Percentiles rank a stretch among this genome's conserved stretches.
Evolutionary conservation across 2,329 filamentous ascomycete species (phyloP).

Genomic region (Paracoccidioides brasiliensis): DNA sequence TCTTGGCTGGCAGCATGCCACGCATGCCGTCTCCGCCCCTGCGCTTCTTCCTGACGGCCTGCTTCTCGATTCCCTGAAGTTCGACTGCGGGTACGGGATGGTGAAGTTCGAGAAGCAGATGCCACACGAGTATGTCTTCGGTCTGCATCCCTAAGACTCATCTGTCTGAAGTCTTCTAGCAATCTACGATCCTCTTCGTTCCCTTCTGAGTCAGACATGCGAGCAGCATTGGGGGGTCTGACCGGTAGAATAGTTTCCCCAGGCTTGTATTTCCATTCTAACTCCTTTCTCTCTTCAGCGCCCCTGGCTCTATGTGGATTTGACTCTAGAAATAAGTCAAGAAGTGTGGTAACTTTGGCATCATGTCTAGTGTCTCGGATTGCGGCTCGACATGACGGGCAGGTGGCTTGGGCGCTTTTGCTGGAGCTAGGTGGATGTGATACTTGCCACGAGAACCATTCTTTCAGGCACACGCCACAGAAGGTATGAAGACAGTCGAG

Average conservation of each 20-base stretch:
- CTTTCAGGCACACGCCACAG: constrained; percentile 86
- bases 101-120: constrained; percentile 17
- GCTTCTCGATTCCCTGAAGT: constrained; percentile 28
- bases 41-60: constrained; percentile 28
- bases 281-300: constrained; percentile 60
- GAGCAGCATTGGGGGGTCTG: constrained; percentile 11
- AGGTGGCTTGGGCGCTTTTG: constrained; percentile 56
- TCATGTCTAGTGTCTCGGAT: constrained; percentile 84
- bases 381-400: constrained; percentile 76
- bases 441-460: constrained; percentile 84
- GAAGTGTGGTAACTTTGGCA: constrained; percentile 73
- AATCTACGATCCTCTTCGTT: constrained; percentile 57
- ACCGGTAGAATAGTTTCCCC: constrained; percentile 70
- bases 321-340: constrained; percentile 75
- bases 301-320: constrained; percentile 64
- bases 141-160: constrained; percentile 49
- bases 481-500: constrained; percentile 93
- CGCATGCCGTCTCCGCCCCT: constrained; percentile 18
- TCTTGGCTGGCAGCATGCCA: constrained; percentile 13
- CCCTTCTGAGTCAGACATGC: constrained; percentile 26
- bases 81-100: constrained; percentile 19
- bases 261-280: constrained; percentile 61
- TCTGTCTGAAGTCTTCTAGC: constrained; percentile 55
- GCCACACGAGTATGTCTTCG: constrained; percentile 13
- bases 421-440: constrained; percentile 36